Evolutionary conservation across 1,139 yeast species (phyloP).

Genomic region (Hyphopichia burtonii): DNA sequence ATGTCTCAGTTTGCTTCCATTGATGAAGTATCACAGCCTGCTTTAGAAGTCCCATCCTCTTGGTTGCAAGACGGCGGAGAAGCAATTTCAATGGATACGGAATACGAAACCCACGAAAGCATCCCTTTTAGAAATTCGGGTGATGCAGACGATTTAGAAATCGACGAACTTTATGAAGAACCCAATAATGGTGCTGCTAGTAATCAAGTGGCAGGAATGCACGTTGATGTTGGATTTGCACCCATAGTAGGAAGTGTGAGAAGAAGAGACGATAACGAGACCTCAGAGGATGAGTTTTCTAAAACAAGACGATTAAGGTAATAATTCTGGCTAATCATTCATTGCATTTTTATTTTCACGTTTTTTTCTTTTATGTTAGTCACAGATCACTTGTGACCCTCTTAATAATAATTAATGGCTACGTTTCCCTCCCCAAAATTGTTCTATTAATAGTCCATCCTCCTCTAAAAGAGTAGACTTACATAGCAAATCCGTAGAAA

Average conservation of each 20-base stretch:
- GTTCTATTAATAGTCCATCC: no score
- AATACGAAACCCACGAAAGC: background rate
- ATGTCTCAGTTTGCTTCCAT: background rate
- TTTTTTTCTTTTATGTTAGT: background rate
- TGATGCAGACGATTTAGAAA: constrained; percentile 38
- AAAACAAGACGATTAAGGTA: constrained; percentile 5
- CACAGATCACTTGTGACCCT: no score
- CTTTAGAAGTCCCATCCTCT: constrained; percentile 19
- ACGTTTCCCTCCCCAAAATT: no score
- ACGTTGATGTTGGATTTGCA: constrained; percentile 43
- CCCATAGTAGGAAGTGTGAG: constrained; percentile 36
- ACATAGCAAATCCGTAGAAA: no score
- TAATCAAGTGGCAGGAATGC: constrained; percentile 39
- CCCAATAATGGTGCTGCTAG: background rate
- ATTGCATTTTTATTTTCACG: background rate
- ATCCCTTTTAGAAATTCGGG: constrained; percentile 24
- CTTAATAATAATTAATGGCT: no score
- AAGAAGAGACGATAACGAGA: constrained; percentile 22
- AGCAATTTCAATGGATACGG: constrained; percentile 1
- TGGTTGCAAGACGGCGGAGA: constrained; percentile 17
- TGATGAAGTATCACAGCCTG: constrained; percentile 8
- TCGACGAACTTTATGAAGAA: constrained; percentile 9
- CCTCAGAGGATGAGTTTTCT: constrained; percentile 7
- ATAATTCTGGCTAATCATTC: background rate
- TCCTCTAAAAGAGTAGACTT: no score